Evolutionary conservation across 1,284 basidiomycete species (phyloP).

Genomic region (Melampsora occidentalis): DNA sequence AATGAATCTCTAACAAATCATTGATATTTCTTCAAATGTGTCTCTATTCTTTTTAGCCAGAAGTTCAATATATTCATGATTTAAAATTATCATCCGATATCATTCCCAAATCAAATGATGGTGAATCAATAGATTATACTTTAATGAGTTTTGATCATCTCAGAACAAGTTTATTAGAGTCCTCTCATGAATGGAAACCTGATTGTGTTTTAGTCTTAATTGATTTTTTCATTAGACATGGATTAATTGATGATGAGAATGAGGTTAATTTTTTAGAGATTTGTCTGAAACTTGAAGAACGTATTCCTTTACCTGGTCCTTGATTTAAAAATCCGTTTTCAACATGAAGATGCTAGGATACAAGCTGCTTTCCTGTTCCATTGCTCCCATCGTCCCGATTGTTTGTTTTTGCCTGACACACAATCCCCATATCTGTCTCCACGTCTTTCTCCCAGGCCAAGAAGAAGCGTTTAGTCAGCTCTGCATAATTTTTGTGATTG

Average conservation of each 20-base stretch:
- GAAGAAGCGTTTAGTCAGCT: no score
- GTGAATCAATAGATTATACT: constrained; percentile 87
- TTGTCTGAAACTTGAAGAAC: neutral
- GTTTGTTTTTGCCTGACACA: no score
- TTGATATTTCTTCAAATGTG: no score
- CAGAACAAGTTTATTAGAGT: constrained; percentile 43
- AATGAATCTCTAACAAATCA: no score
- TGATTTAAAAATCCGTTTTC: no score
- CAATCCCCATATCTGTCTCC: no score
- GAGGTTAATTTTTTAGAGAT: neutral
- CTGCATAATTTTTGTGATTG: no score
- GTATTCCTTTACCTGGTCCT: constrained; percentile 1
- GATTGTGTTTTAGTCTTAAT: constrained; percentile 76
- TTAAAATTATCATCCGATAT: constrained; percentile 64
- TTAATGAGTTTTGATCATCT: constrained; percentile 48
- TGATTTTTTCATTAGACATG: constrained; percentile 67
- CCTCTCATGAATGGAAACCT: constrained; percentile 72
- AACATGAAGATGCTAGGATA: no score
- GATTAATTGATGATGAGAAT: constrained; percentile 5
- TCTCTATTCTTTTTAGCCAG: constrained; percentile 65
- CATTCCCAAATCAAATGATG: constrained; percentile 73
- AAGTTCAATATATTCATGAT: constrained; percentile 70
- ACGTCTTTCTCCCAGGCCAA: no score
- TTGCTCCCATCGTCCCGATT: no score
- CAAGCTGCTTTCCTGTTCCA: no score